A percentile compares a stretch with the other conserved stretches of the same genome.
Conservation (phyloP, 1,284 basidiomycete genomes). For the Leccinum proximum region DNA sequence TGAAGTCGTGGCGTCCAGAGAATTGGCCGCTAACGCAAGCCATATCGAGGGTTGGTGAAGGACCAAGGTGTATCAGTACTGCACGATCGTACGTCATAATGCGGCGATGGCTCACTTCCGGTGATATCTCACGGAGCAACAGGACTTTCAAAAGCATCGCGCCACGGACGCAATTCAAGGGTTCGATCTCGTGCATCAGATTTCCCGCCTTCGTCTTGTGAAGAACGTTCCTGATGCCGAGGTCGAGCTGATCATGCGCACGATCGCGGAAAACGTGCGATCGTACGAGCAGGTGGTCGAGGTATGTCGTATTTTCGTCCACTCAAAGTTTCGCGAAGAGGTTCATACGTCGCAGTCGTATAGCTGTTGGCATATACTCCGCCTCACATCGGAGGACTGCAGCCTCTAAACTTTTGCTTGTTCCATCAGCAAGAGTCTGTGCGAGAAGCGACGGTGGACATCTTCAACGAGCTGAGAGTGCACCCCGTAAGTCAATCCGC, state of each 20-base stretch:
- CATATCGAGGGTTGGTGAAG: constrained; percentile 81
- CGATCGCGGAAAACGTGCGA: constrained; percentile 65
- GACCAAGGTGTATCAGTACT: constrained; percentile 66
- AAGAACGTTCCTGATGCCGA: constrained; percentile 63
- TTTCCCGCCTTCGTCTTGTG: constrained; percentile 62
- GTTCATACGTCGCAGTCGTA: constrained; percentile 2
- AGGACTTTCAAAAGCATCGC: constrained; percentile 55
- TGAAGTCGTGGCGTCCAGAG: constrained; percentile 52
- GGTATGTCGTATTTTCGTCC: constrained; percentile 43
- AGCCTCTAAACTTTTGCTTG: constrained; percentile 85
- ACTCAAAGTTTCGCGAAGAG: neutral
- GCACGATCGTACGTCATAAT: constrained; percentile 44
- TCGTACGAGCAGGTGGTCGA: constrained; percentile 90
- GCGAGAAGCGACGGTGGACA: constrained; percentile 77
- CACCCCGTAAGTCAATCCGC: constrained; percentile 58
- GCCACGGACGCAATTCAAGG: constrained; percentile 48
- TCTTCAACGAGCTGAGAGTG: constrained; percentile 76
- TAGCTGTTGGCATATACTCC: constrained; percentile 81
- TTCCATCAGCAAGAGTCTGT: constrained; percentile 83
- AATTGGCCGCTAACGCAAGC: constrained; percentile 64
- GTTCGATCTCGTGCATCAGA: constrained; percentile 74
- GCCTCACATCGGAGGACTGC: constrained; percentile 78
- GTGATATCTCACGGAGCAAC: constrained; percentile 11
- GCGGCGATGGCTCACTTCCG: no score
- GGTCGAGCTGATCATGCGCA: constrained; percentile 72